Base-by-base conservation (phyloP, 305 asterid genomes). In the Fraxinus albicans region DNA sequence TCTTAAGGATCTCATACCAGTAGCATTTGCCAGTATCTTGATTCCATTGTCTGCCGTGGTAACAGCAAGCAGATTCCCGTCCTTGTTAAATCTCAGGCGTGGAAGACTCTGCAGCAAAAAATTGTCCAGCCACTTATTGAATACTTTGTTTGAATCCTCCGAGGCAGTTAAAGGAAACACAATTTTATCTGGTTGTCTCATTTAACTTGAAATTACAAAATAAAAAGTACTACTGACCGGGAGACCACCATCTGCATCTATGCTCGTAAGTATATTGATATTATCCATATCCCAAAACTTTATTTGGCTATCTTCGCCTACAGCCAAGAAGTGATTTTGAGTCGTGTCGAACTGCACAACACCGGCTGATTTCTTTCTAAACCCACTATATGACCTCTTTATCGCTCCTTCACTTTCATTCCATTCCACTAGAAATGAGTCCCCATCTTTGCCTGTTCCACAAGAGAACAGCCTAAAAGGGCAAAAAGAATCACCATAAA, bases 1-100 rank as follows among this genome's bases (percentile, higher is more conserved):
- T 85, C 98, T 91, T 79, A 96, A 87, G 82, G 94, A 89, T 84
- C 99, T 90, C 94, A 95, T 82, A 78, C 99, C 99, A 82, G 90
- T 87, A 84, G 97, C 91, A 87, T 92, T 97, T 53, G 95, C 98
- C 75, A 95, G 92, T 82, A 97, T 89, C 93, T 94, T 97, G 65
- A 97, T 93, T 87, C 99, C 99, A 88, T 92, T 96, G 85, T 96
- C 98, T 70, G 93, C 84, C 17, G 98, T 93, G 72, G 98, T 89
- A 83, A 94, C 98, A 82, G 98, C 98, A 83, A 96, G 98, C 82
- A 96, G 96, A 86, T 90, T 94, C 77, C 99, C 99, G 81, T 93
- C 98, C 90, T 92, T 95, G 81, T 96, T 96, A 86, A 96, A 96
- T 88, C 95, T 93, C 92, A 96, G 86, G 72, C 97, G 97, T 4